Evolutionary conservation across 2,329 filamentous ascomycete species (phyloP), one percentile per base, ranked within the genome.

Genomic region (Aspergillus aculeatinus): DNA sequence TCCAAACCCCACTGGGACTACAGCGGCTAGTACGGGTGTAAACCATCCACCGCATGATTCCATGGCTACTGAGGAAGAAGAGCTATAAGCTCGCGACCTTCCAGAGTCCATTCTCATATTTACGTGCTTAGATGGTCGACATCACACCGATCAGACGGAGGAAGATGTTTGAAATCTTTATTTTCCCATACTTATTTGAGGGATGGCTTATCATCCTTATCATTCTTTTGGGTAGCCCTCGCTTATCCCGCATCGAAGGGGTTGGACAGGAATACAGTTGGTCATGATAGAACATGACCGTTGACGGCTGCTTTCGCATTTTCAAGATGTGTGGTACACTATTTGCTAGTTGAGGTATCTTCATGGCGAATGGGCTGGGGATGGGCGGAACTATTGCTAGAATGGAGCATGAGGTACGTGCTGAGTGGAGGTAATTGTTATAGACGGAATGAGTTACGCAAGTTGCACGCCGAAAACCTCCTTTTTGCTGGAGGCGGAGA

Each of bases 31-130:
- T 35, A 35, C 58, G 19, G 63, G 48, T 67, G 60, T 61, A 68
- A 51, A 61, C 56, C 44, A 60, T 64, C 2, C 60, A 61, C 33
- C 57, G 48, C 35, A 42, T 54, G 14, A 25, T 19, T 19, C 27
- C 55, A 35, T 29, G 21, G 52, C 52, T 16, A 62, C 68, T 12
- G 67, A 67, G 3, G 72, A 74, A 1, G 73, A 75, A 58, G 73
- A 75, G 59, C 57, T 75, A 59, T 75, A 64, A 67, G 9, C 25
- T 47, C 42, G 23, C 12, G 33, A 35, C 12, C 33, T 35, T 16
- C 11, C 33, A 16, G 33, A 10, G 14, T 16, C 33, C 5, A 16
- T 12, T 5, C 33, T 14, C 14, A 16, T 35, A 12, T 35, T 35
- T 35, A 35, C 33, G 33, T 35, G 33, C 33, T 16, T 35, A 35